Evolutionary conservation across 768 basidiomycete species (phyloP).

Genomic region (Kondoa subrosea): DNA sequence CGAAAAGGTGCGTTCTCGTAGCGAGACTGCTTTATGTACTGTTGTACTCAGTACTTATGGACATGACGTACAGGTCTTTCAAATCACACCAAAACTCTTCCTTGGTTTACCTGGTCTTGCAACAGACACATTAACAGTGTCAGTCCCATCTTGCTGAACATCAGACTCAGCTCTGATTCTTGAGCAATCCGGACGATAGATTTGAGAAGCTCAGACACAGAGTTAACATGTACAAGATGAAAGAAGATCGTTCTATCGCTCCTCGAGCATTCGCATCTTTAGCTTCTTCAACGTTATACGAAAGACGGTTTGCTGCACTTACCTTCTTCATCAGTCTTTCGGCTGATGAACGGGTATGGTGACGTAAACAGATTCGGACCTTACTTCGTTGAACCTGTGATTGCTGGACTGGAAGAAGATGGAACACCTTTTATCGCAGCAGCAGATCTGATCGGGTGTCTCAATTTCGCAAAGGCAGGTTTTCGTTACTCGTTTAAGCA

Average conservation of each 20-base stretch:
- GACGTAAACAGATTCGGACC: slow-evolving; percentile 57
- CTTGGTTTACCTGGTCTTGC: slow-evolving; percentile 82
- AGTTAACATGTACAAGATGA: slow-evolving; percentile 98
- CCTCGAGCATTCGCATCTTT: slow-evolving; percentile 93
- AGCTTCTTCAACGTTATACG: slow-evolving; percentile 86
- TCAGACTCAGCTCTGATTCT: not conserved
- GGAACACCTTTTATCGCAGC: slow-evolving; percentile 85
- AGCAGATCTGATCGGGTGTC: slow-evolving; percentile 81
- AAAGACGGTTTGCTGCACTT: slow-evolving; percentile 44
- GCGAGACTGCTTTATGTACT: not conserved
- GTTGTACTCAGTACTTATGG: too few relatives aligned
- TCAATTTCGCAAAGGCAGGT: slow-evolving; percentile 60
- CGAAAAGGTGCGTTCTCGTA: slow-evolving; percentile 52
- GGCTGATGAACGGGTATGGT: slow-evolving; percentile 7
- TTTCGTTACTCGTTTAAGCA: not conserved
- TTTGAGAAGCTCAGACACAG: slow-evolving; percentile 80
- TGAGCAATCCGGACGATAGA: slow-evolving; percentile 35
- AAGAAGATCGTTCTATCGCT: slow-evolving; percentile 91
- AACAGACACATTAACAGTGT: slow-evolving; percentile 86
- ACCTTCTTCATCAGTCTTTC: not conserved
- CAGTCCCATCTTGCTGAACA: slow-evolving; percentile 17
- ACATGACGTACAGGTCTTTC: slow-evolving; percentile 53
- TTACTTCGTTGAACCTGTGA: slow-evolving; percentile 89
- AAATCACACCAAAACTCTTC: slow-evolving; percentile 79
- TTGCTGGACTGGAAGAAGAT: slow-evolving; percentile 52